A percentile compares a stretch with the other conserved stretches of the same genome.
Evolutionary conservation across 2,329 filamentous ascomycete genomes (phyloP).

Genomic region (Nemania sp.): DNA sequence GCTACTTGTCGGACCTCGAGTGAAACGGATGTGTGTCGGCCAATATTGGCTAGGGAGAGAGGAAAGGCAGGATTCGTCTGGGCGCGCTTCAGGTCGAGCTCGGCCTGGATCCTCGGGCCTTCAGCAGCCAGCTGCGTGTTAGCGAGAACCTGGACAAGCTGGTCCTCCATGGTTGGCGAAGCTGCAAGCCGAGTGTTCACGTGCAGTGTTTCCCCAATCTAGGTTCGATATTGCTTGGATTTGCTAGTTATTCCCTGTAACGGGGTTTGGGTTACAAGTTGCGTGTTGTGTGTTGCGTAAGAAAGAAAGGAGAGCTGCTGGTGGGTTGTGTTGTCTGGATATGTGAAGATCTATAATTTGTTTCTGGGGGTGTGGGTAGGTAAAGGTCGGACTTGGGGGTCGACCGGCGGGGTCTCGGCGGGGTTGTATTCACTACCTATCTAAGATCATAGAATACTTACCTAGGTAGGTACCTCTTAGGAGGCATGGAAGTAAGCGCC

Average conservation of each 20-base stretch:
- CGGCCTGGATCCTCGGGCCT: slow-evolving; percentile 84
- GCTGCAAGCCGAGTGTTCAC: slow-evolving; percentile 21
- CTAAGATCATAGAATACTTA: too few species aligned
- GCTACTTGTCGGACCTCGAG: slow-evolving; percentile 85
- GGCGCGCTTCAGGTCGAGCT: slow-evolving; percentile 81
- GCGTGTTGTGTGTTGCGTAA: not conserved
- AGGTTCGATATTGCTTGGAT: not conserved
- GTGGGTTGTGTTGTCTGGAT: slow-evolving; percentile 11
- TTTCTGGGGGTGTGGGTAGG: slow-evolving; percentile 20
- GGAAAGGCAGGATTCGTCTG: slow-evolving; percentile 80
- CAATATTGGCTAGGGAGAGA: slow-evolving; percentile 82
- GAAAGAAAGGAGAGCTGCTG: not conserved
- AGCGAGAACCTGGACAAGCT: slow-evolving; percentile 87
- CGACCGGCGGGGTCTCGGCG: slow-evolving; percentile 13
- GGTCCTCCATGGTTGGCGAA: slow-evolving; percentile 79
- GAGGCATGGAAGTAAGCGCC: too few species aligned
- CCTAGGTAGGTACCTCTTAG: not conserved
- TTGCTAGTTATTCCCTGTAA: not conserved
- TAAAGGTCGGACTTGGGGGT: not conserved
- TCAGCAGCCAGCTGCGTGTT: slow-evolving; percentile 85
- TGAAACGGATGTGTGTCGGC: slow-evolving; percentile 78
- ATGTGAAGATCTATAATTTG: slow-evolving; percentile 23
- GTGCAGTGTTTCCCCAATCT: not conserved
- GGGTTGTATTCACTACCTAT: slow-evolving; percentile 7
- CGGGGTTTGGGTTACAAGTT: too few species aligned